Evolutionary conservation across 768 basidiomycete genomes (phyloP).

Genomic region (Clavulina sp.): DNA sequence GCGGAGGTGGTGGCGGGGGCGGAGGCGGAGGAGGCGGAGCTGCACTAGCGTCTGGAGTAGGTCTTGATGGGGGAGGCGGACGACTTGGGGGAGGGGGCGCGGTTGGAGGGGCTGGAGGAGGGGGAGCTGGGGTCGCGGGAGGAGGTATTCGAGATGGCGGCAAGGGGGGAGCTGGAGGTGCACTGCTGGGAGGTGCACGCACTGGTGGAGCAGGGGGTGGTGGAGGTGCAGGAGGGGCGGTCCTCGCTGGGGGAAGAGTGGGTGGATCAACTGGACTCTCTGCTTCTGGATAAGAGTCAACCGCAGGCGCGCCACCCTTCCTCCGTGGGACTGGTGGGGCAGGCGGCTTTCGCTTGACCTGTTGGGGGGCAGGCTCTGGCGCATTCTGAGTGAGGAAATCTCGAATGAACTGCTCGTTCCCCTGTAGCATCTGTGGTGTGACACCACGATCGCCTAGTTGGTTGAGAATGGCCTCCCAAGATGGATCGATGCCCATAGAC

Average conservation of each 20-base stretch:
- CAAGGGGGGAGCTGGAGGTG: conserved; percentile 4
- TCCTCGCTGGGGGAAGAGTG: background rate
- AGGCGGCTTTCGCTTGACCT: conserved; percentile 12
- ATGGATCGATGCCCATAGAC: conserved; percentile 72
- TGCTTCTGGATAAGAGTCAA: background rate
- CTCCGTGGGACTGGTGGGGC: conserved; percentile 12
- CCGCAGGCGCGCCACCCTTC: background rate
- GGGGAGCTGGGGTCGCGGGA: conserved; percentile 12
- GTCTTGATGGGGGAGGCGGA: conserved; percentile 19
- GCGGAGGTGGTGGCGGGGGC: conserved; percentile 18
- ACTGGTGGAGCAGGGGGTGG: conserved; percentile 24
- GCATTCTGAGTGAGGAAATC: conserved; percentile 47
- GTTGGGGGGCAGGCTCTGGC: conserved; percentile 16
- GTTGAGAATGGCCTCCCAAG: conserved; percentile 61
- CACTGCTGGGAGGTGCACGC: conserved; percentile 12
- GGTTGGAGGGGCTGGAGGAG: background rate
- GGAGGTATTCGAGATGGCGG: conserved; percentile 23
- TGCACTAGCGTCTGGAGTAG: conserved; percentile 16
- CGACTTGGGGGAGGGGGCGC: conserved; percentile 6
- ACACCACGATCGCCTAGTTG: conserved; percentile 51
- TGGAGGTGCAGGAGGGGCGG: conserved; percentile 14
- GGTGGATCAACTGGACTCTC: background rate
- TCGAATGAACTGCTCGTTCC: conserved; percentile 82
- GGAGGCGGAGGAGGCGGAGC: conserved; percentile 29
- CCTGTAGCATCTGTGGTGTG: conserved; percentile 43